These are phyloP conservation scores for Nemania abortiva DNA, from an alignment of 2,329 filamentous ascomycete species.

Conservation along the genomic window DNA sequence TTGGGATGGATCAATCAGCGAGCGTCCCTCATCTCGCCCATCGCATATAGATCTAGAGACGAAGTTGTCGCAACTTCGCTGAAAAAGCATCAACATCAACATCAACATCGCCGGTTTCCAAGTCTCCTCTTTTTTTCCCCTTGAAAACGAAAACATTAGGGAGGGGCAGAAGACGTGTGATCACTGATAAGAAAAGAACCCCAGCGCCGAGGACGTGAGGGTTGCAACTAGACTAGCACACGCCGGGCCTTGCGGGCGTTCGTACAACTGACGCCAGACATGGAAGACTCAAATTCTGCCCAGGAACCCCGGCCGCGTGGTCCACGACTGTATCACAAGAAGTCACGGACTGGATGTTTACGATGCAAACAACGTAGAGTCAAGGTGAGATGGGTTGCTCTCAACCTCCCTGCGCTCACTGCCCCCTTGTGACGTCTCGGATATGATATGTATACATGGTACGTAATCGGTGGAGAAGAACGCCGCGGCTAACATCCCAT, in stretches of 20 bases:
- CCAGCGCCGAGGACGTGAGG: slow-evolving; percentile 15
- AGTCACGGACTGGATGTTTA: slow-evolving; percentile 50
- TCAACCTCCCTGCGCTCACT: slow-evolving; percentile 4
- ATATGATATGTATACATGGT: neutral
- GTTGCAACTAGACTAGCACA: slow-evolving; percentile 30
- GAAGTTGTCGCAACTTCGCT: slow-evolving; percentile 13
- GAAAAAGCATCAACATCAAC: too few relatives aligned
- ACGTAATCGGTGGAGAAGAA: slow-evolving; percentile 1
- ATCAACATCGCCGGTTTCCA: neutral
- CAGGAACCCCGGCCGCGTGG: slow-evolving; percentile 47
- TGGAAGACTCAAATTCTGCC: slow-evolving; percentile 37
- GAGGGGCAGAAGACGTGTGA: neutral
- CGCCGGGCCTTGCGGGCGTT: slow-evolving; percentile 27
- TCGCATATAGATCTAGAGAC: neutral
- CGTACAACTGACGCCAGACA: slow-evolving; percentile 31
- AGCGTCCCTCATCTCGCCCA: slow-evolving; percentile 6
- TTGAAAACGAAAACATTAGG: neutral
- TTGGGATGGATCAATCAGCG: slow-evolving; percentile 24
- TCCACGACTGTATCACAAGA: slow-evolving; percentile 53
- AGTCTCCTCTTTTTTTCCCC: neutral
- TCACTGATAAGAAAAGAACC: neutral
- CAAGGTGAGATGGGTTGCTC: slow-evolving; percentile 43
- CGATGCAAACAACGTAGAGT: slow-evolving; percentile 51
- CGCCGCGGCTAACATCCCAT: slow-evolving; percentile 20
- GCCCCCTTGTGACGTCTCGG: neutral